phyloP scores from a whole-genome alignment of 306 rosid genomes.

The Trichosanthes cucumerina region DNA sequence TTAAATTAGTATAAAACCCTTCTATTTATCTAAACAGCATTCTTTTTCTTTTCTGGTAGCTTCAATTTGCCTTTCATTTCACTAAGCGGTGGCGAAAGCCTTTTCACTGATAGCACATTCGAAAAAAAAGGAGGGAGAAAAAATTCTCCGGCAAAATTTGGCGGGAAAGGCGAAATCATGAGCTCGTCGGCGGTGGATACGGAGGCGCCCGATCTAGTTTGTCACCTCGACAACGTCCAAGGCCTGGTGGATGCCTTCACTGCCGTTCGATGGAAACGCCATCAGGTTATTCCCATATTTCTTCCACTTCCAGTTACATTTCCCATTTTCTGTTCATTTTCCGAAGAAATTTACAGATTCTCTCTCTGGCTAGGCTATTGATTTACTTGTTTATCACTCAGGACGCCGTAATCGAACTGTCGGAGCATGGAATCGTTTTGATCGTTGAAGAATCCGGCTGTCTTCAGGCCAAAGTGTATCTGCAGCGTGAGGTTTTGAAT shows the following conservation, averaged over 20 bases:
- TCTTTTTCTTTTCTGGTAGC: neutral
- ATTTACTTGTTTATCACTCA: conserved; percentile 7
- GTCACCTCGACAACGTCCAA: conserved; percentile 74
- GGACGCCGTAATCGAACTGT: conserved; percentile 76
- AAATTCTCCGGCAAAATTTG: neutral
- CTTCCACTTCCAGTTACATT: neutral
- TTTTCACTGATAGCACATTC: neutral
- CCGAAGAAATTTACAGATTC: neutral
- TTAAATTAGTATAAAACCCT: too few species aligned
- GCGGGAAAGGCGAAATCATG: conserved; percentile 34
- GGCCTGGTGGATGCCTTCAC: conserved; percentile 80
- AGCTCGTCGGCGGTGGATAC: conserved; percentile 35
- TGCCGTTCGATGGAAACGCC: conserved; percentile 92
- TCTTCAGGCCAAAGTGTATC: conserved; percentile 91
- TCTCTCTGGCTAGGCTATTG: neutral
- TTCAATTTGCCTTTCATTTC: neutral
- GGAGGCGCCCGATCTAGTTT: conserved; percentile 56
- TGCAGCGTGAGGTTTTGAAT: conserved; percentile 66
- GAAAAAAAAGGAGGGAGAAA: neutral
- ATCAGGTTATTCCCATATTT: conserved; percentile 34
- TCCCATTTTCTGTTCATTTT: neutral
- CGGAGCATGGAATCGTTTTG: conserved; percentile 82
- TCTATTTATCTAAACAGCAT: neutral
- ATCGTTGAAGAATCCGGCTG: conserved; percentile 80
- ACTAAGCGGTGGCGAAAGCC: neutral